Base-by-base conservation (phyloP, 2,329 filamentous ascomycete species). In the Fusarium begoniae region DNA sequence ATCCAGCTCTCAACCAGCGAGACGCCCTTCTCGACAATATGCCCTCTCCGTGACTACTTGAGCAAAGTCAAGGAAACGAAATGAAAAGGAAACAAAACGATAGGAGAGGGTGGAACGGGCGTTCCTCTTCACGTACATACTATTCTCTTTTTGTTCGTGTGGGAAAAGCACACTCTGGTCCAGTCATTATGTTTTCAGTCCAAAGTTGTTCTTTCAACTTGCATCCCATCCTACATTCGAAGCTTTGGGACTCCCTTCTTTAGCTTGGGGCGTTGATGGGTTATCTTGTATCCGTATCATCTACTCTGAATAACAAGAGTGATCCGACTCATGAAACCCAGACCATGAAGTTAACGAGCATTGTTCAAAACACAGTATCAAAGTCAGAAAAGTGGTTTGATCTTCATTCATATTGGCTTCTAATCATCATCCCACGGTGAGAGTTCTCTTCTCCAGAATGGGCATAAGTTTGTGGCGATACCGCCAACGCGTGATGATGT, bases 1-100 rank as follows among this genome's bases (percentile, higher is more conserved):
- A 73, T 24, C 70, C 63, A 56, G 70, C 63, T 58, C 55, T 53
- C 37, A 73, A 35, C 35, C 66, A 73, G 63, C 61, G 76, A 60
- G 74, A 76, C 41, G 70, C 75, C 45, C 66, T 66, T 51, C 72
- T 78, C 32, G 68, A 74, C 30, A 63, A 66, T 35, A 59, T 77
- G 44, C 35, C 69, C 50, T 54, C 54, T 35, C 50, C 55, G 12
- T 72, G 58, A 72, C 38, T 48, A 24, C 35, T 58, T 8, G 58
- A 17, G 35, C 30, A 57, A 47, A 15, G 44, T 30, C 53, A 63
- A 43, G 51, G 40, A 61, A 55, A 40, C 28, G 35, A 51, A 32
- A 32, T 43, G 35, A 37, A 32, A 28, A 43, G 40, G 35, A 35
- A 30, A 59, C 24, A 45, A 43, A 37, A 30, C 20, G 38, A 43